phyloP scores from a whole-genome alignment of 495 filamentous ascomycete species.

The Xylaria longipes region DNA sequence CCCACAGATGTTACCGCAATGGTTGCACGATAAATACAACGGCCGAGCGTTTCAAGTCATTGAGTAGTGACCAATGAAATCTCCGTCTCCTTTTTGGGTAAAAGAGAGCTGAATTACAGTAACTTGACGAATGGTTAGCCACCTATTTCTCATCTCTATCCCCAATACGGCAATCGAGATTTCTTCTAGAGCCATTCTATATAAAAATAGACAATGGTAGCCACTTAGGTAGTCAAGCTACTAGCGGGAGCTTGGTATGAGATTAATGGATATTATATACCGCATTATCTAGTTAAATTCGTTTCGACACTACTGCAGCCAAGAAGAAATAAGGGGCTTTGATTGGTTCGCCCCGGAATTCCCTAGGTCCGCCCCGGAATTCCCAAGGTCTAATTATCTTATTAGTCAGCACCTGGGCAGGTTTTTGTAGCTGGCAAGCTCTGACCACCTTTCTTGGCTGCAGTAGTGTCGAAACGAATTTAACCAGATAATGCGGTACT shows the following conservation, averaged over 20 bases:
- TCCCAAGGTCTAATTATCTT: too few relatives aligned
- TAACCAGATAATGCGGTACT: too few relatives aligned
- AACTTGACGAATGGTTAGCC: background rate
- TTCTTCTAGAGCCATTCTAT: background rate
- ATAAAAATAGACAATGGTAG: conserved; percentile 9
- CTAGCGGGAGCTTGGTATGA: background rate
- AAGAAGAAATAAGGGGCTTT: too few relatives aligned
- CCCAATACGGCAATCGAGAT: background rate
- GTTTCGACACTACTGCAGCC: too few relatives aligned
- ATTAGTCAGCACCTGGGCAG: too few relatives aligned
- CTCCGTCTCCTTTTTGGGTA: background rate
- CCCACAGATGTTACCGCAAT: background rate
- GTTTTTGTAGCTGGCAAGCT: too few relatives aligned
- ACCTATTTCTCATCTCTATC: background rate
- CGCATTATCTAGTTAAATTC: too few relatives aligned
- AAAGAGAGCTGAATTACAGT: background rate
- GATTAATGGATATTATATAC: background rate
- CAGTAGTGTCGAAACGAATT: too few relatives aligned
- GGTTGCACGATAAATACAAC: background rate
- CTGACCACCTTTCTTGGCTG: too few relatives aligned
- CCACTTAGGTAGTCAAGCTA: background rate
- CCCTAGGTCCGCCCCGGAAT: too few relatives aligned
- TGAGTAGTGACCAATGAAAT: background rate
- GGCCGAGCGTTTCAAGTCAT: background rate
- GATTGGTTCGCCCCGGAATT: too few relatives aligned